Conservation (phyloP, 148 eudicot species). For the Chenopodium formosanum region DNA sequence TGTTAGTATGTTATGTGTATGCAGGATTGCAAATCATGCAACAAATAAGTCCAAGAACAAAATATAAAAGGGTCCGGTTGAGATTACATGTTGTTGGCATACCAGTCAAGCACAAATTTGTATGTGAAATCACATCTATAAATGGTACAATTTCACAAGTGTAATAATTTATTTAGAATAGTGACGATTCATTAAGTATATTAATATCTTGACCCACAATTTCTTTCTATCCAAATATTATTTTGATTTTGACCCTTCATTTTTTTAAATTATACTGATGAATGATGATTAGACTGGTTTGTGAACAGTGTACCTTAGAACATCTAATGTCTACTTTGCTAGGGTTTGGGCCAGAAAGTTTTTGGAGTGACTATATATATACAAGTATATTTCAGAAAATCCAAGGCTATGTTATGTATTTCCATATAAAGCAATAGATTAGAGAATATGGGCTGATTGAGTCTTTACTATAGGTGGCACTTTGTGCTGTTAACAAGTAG, state of each 20-base stretch:
- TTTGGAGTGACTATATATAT: not conserved
- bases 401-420: not conserved
- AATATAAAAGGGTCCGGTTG: not conserved
- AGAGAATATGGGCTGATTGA: not conserved
- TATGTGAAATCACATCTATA: slow-evolving; percentile 10
- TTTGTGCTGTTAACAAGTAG: not conserved
- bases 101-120: not conserved
- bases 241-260: slow-evolving; percentile 3
- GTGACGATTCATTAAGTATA: not conserved
- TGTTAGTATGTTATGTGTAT: not conserved
- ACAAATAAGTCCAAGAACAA: slow-evolving; percentile 4
- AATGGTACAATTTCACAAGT: not conserved
- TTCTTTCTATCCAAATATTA: not conserved
- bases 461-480: not conserved
- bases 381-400: too few species aligned
- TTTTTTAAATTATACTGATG: not conserved
- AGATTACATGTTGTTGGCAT: slow-evolving; percentile 10
- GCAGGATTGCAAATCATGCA: not conserved
- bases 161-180: not conserved
- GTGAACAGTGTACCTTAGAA: not conserved
- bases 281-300: not conserved
- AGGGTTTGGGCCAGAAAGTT: not conserved
- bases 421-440: not conserved
- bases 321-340: not conserved
- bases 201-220: slow-evolving; percentile 7